Conservation (phyloP, 768 basidiomycete genomes). For the Omphalotus guepiniiformis region DNA sequence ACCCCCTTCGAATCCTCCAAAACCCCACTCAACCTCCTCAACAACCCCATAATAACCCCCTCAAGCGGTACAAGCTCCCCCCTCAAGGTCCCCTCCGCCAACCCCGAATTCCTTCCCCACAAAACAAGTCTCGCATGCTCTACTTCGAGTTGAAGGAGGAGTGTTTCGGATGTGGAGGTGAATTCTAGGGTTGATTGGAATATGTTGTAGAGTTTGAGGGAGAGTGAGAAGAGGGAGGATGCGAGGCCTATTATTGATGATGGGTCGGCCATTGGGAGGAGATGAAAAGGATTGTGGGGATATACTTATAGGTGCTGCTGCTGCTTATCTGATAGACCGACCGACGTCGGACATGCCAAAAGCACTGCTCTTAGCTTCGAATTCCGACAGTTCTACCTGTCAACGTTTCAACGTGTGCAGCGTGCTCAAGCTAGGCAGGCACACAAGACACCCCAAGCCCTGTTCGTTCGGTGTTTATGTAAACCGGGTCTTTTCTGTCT, state of each 20-base stretch:
- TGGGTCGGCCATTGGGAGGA: conserved; percentile 4
- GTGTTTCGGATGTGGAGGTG: conserved; percentile 7
- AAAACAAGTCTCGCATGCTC: conserved; percentile 9
- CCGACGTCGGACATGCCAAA: not conserved
- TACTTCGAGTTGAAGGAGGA: conserved; percentile 8
- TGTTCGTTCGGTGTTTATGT: no score
- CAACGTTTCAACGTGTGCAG: no score
- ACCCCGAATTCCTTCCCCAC: conserved; percentile 11
- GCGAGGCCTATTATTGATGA: not conserved
- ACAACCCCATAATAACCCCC: conserved; percentile 4
- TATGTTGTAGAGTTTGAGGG: not conserved
- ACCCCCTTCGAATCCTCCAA: not conserved
- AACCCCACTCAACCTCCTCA: conserved; percentile 2
- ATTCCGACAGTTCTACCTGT: no score
- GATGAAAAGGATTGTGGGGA: not conserved
- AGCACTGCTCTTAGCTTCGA: no score
- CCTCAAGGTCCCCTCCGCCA: conserved; percentile 1
- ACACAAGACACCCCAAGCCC: no score
- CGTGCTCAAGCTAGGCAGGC: no score
- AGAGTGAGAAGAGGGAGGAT: not conserved
- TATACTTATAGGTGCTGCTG: not conserved
- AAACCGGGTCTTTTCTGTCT: not conserved
- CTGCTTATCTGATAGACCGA: not conserved
- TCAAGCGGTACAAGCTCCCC: conserved; percentile 5
- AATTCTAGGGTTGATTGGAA: conserved; percentile 8